Conservation (phyloP, 257 asterid species). For the Primulina eburnea region DNA sequence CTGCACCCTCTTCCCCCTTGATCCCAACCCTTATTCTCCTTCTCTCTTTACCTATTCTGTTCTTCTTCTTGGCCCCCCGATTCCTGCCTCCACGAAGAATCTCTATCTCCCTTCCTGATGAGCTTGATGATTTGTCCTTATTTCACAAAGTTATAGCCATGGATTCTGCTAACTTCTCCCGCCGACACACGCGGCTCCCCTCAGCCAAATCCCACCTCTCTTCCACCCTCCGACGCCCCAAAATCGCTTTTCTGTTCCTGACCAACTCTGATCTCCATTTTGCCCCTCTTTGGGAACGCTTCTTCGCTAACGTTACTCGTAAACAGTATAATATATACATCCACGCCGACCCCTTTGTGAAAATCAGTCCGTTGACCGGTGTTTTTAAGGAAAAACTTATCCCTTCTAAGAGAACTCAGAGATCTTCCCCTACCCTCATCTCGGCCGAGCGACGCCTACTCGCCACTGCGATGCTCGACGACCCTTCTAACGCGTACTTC, state of each 20-base stretch:
- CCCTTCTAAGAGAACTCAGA: conserved; percentile 43
- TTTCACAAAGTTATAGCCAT: conserved; percentile 43
- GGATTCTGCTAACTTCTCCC: conserved; percentile 18
- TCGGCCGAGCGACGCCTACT: conserved; percentile 55
- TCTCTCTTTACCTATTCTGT: conserved; percentile 33
- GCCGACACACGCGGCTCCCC: conserved; percentile 33
- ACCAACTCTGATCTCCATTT: conserved; percentile 50
- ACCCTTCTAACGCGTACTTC: conserved; percentile 42
- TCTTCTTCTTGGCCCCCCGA: conserved; percentile 33
- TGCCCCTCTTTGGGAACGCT: conserved; percentile 43
- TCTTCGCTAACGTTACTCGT: conserved; percentile 24
- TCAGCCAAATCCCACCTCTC: conserved; percentile 43
- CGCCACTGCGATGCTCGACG: conserved; percentile 50
- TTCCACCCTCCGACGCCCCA: conserved; percentile 44
- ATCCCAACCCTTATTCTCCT: conserved; percentile 42
- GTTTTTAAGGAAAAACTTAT: conserved; percentile 39
- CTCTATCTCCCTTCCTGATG: conserved; percentile 42
- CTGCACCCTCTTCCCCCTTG: conserved; percentile 27
- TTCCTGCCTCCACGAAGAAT: conserved; percentile 45
- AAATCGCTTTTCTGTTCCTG: conserved; percentile 48
- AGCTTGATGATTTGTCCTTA: conserved; percentile 52
- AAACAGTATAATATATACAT: conserved; percentile 48
- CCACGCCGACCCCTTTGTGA: conserved; percentile 43
- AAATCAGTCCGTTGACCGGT: conserved; percentile 33
- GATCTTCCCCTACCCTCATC: conserved; percentile 55